Evolutionary conservation across 2,329 filamentous ascomycete species (phyloP), one percentile per base, ranked within the genome.

Genomic region (Lecanosticta acicola): DNA sequence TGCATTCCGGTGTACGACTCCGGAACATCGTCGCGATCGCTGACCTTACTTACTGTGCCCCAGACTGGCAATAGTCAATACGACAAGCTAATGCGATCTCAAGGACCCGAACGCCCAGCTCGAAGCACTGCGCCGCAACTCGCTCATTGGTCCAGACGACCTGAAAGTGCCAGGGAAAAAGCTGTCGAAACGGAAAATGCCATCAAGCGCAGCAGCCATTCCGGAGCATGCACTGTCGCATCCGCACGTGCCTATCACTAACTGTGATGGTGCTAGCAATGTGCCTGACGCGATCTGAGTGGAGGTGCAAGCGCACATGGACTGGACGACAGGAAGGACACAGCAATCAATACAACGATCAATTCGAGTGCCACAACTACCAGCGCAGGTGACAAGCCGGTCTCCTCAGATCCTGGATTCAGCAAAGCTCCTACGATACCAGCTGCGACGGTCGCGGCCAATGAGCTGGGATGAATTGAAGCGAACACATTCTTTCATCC

Each of bases 71-170:
- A 26, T 14, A 11, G 24, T 11, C 24, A 29, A 45, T 34, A 39
- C 13, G 26, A 16, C 32, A 43, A 40, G 52, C 52, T 55, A 52
- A 55, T 46, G 17, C 33, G 18, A 19, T 16, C 17, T 43, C n/a
- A 66, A 75, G 72, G 66, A 75, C 45, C 72, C 72, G 1, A 57
- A 60, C 34, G 63, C 64, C 37, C 68, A 69, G 55, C 71, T 75
- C 48, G 72, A 75, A 48, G 57, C 71, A 49, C 66, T 75, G 9
- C 68, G 71, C 35, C 65, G 69, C 19, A 68, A 65, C 29, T 74
- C 71, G 2, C 58, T 74, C 14, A 50, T 66, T 39, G 55, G 51
- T 8, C 57, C 60, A 1, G 44, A 48, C 20, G 59, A 64, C 24
- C 50, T 66, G 32, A 58, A 58, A 29, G 32, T 63, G n/a, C 60